Percentiles rank a stretch among this genome's conserved stretches.
phyloP scores from a whole-genome alignment of 2,329 filamentous ascomycete genomes.

The Achaetomium macrosporum region DNA sequence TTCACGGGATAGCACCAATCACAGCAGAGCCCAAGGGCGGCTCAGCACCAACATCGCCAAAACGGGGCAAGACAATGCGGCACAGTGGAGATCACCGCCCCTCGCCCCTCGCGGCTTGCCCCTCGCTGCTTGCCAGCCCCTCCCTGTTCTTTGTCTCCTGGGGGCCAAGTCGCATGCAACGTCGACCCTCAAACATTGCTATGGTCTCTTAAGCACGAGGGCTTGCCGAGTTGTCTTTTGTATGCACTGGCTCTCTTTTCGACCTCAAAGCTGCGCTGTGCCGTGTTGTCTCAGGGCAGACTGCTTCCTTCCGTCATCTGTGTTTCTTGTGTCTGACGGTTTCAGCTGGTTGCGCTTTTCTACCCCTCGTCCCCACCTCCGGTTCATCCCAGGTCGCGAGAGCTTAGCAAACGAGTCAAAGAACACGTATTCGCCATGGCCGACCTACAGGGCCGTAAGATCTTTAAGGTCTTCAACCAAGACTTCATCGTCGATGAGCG shows the following conservation, averaged over 20 bases:
- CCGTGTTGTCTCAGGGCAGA: too few relatives aligned
- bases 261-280: too few relatives aligned
- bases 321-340: too few relatives aligned
- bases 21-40: neutral
- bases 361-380: constrained; percentile 5
- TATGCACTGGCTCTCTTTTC: too few relatives aligned
- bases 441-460: constrained; percentile 58
- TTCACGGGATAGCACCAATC: constrained; percentile 1
- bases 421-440: constrained; percentile 26
- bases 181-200: too few relatives aligned
- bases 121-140: neutral
- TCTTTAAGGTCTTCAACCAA: constrained; percentile 99
- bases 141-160: constrained; percentile 8
- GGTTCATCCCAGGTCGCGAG: constrained; percentile 1
- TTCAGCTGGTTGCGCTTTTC: neutral
- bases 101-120: too few relatives aligned
- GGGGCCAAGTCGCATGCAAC: constrained; percentile 4
- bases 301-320: too few relatives aligned
- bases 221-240: too few relatives aligned
- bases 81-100: too few relatives aligned
- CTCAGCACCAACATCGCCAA: neutral
- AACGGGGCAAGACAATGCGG: too few relatives aligned
- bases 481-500: constrained; percentile 98
- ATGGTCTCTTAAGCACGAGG: too few relatives aligned
- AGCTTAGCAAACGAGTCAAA: neutral